Evolutionary conservation across 345 rosid genomes (phyloP).

Genomic region (Iberis pinnata): DNA sequence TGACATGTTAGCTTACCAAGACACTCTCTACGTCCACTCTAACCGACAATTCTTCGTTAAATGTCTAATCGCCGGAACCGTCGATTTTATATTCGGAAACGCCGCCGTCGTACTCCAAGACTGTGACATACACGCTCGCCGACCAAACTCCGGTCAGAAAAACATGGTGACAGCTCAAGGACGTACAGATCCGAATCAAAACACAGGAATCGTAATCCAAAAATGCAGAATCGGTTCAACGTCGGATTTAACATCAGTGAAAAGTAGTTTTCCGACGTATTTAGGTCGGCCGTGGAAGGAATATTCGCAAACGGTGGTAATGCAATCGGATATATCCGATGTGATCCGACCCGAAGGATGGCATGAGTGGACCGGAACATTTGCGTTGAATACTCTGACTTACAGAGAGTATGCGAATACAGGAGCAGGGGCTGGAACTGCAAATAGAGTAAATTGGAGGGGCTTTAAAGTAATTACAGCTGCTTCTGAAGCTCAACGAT

Average conservation of each 20-base stretch:
- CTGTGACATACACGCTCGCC: slow-evolving; percentile 90
- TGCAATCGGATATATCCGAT: slow-evolving; percentile 60
- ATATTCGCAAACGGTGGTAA: slow-evolving; percentile 74
- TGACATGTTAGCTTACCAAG: slow-evolving; percentile 70
- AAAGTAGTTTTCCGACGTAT: slow-evolving; percentile 57
- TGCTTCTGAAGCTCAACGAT: slow-evolving; percentile 52
- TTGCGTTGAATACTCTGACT: slow-evolving; percentile 56
- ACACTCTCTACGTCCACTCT: slow-evolving; percentile 64
- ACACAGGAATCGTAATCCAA: slow-evolving; percentile 90
- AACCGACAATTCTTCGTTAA: slow-evolving; percentile 66
- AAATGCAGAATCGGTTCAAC: slow-evolving; percentile 77
- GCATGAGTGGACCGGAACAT: slow-evolving; percentile 67
- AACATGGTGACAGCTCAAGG: slow-evolving; percentile 98
- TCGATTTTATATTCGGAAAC: slow-evolving; percentile 82
- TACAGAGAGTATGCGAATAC: slow-evolving; percentile 66
- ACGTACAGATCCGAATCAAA: slow-evolving; percentile 73
- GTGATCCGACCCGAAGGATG: slow-evolving; percentile 69
- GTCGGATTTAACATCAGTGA: slow-evolving; percentile 46
- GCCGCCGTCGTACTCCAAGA: slow-evolving; percentile 52
- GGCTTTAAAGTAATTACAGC: slow-evolving; percentile 55
- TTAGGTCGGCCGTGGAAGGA: slow-evolving; percentile 93
- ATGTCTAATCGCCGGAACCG: slow-evolving; percentile 64
- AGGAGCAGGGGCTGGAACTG: slow-evolving; percentile 70
- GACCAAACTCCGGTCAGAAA: slow-evolving; percentile 73
- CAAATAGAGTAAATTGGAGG: slow-evolving; percentile 61